Percentiles rank a stretch among this genome's conserved stretches.
Evolutionary conservation across 805 yeast genomes (phyloP).

Genomic region (Wickerhamiella galacta): DNA sequence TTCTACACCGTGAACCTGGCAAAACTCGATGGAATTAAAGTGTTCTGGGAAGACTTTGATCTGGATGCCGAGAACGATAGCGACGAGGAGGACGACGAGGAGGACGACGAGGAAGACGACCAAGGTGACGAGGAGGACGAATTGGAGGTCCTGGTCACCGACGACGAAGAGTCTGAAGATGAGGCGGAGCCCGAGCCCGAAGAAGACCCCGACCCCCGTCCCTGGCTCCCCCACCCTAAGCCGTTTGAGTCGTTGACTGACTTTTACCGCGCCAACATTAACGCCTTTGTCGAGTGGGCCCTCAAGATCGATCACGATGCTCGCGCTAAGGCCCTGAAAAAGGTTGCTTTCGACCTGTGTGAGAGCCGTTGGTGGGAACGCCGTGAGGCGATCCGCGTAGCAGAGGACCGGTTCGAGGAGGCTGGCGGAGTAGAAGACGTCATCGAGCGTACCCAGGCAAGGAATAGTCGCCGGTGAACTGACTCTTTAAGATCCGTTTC

Average conservation of each 20-base stretch:
- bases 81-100: slow-evolving; percentile 37
- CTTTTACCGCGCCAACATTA: slow-evolving; percentile 75
- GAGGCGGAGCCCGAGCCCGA: slow-evolving; percentile 44
- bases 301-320: slow-evolving; percentile 70
- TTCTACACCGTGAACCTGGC: slow-evolving; percentile 75
- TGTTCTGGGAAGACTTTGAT: slow-evolving; percentile 66
- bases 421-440: slow-evolving; percentile 82
- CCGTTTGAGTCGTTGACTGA: slow-evolving; percentile 73
- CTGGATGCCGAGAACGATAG: slow-evolving; percentile 17
- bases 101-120: slow-evolving; percentile 60
- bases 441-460: slow-evolving; percentile 30
- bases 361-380: slow-evolving; percentile 99
- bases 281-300: slow-evolving; percentile 83
- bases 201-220: slow-evolving; percentile 76
- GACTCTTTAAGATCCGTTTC: no score
- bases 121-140: slow-evolving; percentile 42
- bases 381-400: slow-evolving; percentile 74
- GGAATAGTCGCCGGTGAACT: slow-evolving; percentile 1
- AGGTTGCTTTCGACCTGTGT: slow-evolving; percentile 74
- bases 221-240: slow-evolving; percentile 96
- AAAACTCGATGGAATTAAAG: slow-evolving; percentile 71
- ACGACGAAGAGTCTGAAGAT: slow-evolving; percentile 53
- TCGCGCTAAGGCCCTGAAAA: slow-evolving; percentile 78
- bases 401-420: slow-evolving; percentile 82
- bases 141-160: slow-evolving; percentile 33